Evolutionary conservation across 805 yeast species (phyloP), one percentile per base, ranked within the genome.

Genomic region (Starmera amethionina): DNA sequence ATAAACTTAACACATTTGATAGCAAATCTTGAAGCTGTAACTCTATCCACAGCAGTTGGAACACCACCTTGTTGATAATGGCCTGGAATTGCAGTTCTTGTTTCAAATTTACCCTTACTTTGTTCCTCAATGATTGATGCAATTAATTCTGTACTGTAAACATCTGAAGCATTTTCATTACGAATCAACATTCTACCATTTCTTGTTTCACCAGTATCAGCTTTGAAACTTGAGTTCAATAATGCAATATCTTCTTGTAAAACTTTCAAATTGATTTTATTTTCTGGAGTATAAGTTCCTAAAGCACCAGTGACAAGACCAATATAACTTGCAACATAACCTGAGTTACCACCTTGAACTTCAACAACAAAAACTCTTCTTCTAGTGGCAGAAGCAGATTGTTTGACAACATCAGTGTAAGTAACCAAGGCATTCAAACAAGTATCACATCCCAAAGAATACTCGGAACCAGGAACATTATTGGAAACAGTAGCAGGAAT

Each of bases 381-480:
- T 68, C 98, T 78, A 3, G 96, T 77, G 14, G 98, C 86, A 16
- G 96, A 81, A 2, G 98, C 98, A 39, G 88, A 77, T 67, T 86
- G 96, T 66, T 93, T 89, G 49, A 93, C 82, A 22, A 85, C 87
- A 62, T 93, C 99, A 66, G 97, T 90, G 69, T 93, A 93, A 42
- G 82, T 79, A 46, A 88, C 87, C 54, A 93, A 71, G 9, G 93
- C 69, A 64, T 93, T 93, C 69, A 93, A 68, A 69, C 98, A 94
- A 10, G 99, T 93, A 60, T 93, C 98, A 11, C 88, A 73, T 43
- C 99, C 99, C 43, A 93, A 65, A 0, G 97, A 88, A 63, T 88
- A 88, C 63, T 93, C 97, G 2, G 97, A 82, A 44, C 98, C 99
- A n/a, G 99, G 98, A 38, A 93, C 97, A 53, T 93, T 93, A 67